Conservation (phyloP, 2,329 filamentous ascomycete species). For the Botrytis aclada region DNA sequence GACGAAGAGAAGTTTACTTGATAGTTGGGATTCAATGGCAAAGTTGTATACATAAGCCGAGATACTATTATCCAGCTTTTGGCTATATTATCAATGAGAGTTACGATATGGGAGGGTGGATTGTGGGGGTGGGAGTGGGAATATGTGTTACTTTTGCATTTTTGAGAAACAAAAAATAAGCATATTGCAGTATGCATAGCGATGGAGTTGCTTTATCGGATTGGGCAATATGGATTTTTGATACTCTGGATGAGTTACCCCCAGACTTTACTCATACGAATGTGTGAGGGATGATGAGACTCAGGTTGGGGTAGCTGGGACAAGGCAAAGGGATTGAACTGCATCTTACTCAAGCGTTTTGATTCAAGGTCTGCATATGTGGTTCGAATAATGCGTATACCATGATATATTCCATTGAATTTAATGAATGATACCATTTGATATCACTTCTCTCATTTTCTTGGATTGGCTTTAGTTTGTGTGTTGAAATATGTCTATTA, state of each 20-base stretch:
- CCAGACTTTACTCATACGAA: neutral
- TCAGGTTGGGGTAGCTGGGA: neutral
- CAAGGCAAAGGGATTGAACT: neutral
- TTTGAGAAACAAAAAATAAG: neutral
- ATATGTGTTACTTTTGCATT: neutral
- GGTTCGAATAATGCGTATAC: neutral
- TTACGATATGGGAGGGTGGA: neutral
- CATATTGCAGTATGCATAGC: conserved; percentile 26
- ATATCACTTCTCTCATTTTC: neutral
- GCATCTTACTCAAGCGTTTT: neutral
- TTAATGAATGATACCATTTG: conserved; percentile 10
- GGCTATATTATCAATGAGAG: neutral
- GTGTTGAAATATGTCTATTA: neutral
- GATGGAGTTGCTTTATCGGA: conserved; percentile 25
- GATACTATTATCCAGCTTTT: neutral
- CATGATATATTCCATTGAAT: neutral
- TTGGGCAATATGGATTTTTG: neutral
- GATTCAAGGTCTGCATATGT: neutral
- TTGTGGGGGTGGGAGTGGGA: neutral
- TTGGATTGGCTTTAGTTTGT: neutral
- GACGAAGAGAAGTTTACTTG: conserved; percentile 30
- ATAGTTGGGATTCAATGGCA: conserved; percentile 30
- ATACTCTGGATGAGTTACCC: neutral
- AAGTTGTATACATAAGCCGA: conserved; percentile 22
- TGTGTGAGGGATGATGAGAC: neutral